Evolutionary conservation across 225 moss, liverwort and hornwort genomes (phyloP), one percentile per base, ranked within the genome.

Genomic region (Ulota crispa): DNA sequence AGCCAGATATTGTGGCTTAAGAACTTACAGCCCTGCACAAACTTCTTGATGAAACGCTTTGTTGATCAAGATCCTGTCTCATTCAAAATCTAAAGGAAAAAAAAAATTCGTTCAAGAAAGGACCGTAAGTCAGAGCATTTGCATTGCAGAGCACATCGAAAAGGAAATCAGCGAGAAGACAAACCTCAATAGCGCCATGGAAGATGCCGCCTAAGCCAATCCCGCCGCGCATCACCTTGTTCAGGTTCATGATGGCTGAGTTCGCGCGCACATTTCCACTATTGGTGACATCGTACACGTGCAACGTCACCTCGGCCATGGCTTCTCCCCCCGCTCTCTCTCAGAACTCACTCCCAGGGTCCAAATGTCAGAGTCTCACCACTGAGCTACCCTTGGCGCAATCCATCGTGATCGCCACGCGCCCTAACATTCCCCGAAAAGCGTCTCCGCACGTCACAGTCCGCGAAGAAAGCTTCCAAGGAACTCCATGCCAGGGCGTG

Each of bases 221-320:
- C 39, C 98, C 98, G 50, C 93, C 98, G 19, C 98, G 98, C 95
- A 98, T 93, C 19, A 98, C 65, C 85, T 95, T 98, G 57, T 98
- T 98, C 75, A 98, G 84, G 89, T 95, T 94, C 78, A 94, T 83
- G 57, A 98, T 93, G 39, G 93, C 98, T 45, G 89, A 85, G 79
- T 98, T 98, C 31, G 98, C 93, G 85, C 92, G 94, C 69, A 89
- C 91, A 73, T 94, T 93, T 86, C 91, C 80, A 65, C 98, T 98
- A n/a, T 98, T 98, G 24, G 98, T 98, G 15, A 98, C 98, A 85
- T 98, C 98, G 74, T 98, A 98, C 28, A 98, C 98, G 62, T 98
- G 95, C 65, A 98, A 83, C 47, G 83, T 83, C 75, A 98, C 98
- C 78, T 95, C 94, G 30, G 88, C 88, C 93, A 94, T 94, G 59